Evolutionary conservation across 2,329 filamentous ascomycete species (phyloP), one percentile per base, ranked within the genome.

Genomic region (Diaporthe sp.): DNA sequence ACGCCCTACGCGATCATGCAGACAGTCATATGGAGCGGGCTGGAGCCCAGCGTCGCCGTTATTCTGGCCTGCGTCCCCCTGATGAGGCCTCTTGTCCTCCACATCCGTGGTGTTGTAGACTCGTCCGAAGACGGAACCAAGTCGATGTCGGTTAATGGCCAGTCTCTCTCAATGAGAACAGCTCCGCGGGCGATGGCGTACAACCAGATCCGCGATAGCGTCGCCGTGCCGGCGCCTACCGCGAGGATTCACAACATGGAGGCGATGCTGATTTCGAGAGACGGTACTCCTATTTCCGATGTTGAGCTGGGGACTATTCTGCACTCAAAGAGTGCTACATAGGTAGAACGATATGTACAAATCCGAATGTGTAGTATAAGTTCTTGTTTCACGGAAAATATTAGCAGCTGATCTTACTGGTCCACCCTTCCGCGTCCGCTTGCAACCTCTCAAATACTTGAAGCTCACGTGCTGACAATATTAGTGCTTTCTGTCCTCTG

Each of bases 1-100:
- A 71, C 69, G 3, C 69, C 69, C 9, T 71, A 71, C 17, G 69
- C 69, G 12, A 71, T 71, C 7, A 61, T 71, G 69, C 69, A 59
- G 15, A 61, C 58, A 22, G 42, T 71, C 55, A 71, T 71, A 25
- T 71, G 55, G 53, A 71, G 69, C n/a, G 69, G 69, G 2, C 5
- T 71, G n/a, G 69, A 61, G 47, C 69, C 69, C 0, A 71, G 56
- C 22, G 42, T 71, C 10, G 69, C 53, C 30, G 53, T 71, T 1
- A 35, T 61, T 1, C 55, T 71, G 13, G 69, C 69, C 1, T 71
- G 69, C 13, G 69, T 71, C 1, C 69, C 69, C 1, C 32, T 71
- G 9, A 50, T 71, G 42, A 10, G 69, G 13, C 69, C 69, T 15
- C 53, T 71, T 4, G n/a, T 68, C 44, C 63, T 68, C 32, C 63